Conservation (phyloP, 106 monocot genomes). For the Chionographis japonica region DNA sequence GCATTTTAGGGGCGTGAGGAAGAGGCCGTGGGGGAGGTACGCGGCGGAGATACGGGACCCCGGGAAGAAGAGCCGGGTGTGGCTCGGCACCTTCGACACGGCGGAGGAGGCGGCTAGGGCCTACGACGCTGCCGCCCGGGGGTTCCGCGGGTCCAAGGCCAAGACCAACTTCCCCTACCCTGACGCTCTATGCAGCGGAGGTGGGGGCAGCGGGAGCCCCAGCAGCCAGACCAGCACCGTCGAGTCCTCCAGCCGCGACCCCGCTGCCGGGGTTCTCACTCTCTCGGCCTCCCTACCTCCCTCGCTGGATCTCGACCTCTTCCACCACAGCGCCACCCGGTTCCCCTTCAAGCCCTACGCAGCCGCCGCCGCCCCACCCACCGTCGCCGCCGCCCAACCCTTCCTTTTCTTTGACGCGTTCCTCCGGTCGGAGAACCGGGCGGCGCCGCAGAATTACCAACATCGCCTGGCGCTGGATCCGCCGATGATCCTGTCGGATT, state of each 20-base stretch:
- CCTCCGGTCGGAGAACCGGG: background rate
- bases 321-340: background rate
- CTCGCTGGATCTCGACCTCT: slow-evolving; percentile 8
- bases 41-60: slow-evolving; percentile 50
- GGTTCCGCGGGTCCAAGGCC: slow-evolving; percentile 31
- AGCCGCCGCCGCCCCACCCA: background rate
- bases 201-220: background rate
- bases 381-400: background rate
- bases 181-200: background rate
- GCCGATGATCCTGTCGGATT: background rate
- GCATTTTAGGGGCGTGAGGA: slow-evolving; percentile 35
- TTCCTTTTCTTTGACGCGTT: slow-evolving; percentile 15
- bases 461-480: background rate
- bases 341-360: slow-evolving; percentile 10
- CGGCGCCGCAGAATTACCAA: background rate
- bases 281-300: background rate
- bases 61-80: slow-evolving; percentile 42
- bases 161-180: slow-evolving; percentile 37
- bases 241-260: slow-evolving; percentile 9
- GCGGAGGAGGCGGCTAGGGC: slow-evolving; percentile 41
- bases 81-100: slow-evolving; percentile 46
- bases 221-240: slow-evolving; percentile 20
- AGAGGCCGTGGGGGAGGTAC: slow-evolving; percentile 50
- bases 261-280: background rate
- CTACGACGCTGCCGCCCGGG: slow-evolving; percentile 35